Evolutionary conservation across 139 green algal species (phyloP).

Genomic region (Tetradesmus obliquus): DNA sequence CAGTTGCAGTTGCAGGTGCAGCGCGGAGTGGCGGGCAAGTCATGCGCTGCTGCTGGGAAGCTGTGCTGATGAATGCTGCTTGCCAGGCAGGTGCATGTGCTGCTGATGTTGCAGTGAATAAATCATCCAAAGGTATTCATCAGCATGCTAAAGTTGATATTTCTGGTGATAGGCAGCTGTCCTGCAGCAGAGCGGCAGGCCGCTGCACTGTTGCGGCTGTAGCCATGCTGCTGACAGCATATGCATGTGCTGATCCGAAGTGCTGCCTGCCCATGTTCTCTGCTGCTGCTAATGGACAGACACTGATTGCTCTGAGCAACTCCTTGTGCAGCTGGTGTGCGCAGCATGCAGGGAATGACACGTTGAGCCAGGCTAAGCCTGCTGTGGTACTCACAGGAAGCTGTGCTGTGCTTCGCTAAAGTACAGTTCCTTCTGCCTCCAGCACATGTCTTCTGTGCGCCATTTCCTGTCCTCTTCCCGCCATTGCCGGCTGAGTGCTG

Average conservation of each 20-base stretch:
- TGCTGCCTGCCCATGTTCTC: background rate
- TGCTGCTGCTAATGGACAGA: background rate
- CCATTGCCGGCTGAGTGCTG: slow-evolving; percentile 53
- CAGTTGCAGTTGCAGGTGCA: too few relatives aligned
- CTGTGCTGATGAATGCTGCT: too few relatives aligned
- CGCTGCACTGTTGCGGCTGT: too few relatives aligned
- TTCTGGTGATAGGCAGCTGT: too few relatives aligned
- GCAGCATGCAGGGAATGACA: background rate
- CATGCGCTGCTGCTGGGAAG: too few relatives aligned
- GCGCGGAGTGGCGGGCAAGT: too few relatives aligned
- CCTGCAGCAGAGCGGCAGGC: too few relatives aligned
- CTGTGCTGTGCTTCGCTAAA: slow-evolving; percentile 9
- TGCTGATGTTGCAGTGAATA: background rate
- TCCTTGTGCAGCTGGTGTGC: background rate
- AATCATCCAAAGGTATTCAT: too few relatives aligned
- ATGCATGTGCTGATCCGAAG: too few relatives aligned
- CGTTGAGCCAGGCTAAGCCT: background rate
- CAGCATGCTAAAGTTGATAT: too few relatives aligned
- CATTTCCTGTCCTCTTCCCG: slow-evolving; percentile 68
- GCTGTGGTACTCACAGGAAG: slow-evolving; percentile 7
- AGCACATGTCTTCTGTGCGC: slow-evolving; percentile 64
- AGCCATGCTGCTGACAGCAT: too few relatives aligned
- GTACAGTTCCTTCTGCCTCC: slow-evolving; percentile 53
- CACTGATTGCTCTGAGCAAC: background rate
- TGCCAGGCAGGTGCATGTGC: background rate